Percentiles rank a stretch among this genome's conserved stretches.
Conservation (phyloP, 345 rosid species). For the Moricandia moricandioides region DNA sequence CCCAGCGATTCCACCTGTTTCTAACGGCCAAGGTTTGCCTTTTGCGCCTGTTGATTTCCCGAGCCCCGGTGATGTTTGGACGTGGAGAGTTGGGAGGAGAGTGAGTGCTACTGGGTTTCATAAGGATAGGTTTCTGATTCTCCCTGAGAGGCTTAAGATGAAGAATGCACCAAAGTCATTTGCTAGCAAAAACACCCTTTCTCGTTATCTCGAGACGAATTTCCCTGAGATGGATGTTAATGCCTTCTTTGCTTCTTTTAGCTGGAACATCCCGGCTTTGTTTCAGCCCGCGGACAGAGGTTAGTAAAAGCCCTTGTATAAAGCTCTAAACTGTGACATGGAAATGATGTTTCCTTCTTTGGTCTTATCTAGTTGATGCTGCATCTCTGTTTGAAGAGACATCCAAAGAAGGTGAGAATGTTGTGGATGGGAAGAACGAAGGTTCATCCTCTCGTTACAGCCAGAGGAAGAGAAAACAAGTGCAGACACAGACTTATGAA, state of each 20-base stretch:
- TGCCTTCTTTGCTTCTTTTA: slow-evolving; percentile 67
- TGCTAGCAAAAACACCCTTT: slow-evolving; percentile 53
- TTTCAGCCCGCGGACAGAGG: slow-evolving; percentile 37
- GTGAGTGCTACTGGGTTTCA: slow-evolving; percentile 44
- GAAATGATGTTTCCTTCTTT: not conserved
- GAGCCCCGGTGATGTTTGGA: slow-evolving; percentile 76
- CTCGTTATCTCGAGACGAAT: slow-evolving; percentile 42
- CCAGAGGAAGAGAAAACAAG: slow-evolving; percentile 42
- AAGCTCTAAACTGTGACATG: not conserved
- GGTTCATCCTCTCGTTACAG: slow-evolving; percentile 24
- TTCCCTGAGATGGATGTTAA: slow-evolving; percentile 56
- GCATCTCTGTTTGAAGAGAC: slow-evolving; percentile 26
- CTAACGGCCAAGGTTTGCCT: slow-evolving; percentile 73
- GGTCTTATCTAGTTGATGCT: slow-evolving; percentile 29
- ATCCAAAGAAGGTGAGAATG: slow-evolving; percentile 30
- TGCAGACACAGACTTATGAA: slow-evolving; percentile 24
- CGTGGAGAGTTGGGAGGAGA: slow-evolving; percentile 87
- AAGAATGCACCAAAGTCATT: slow-evolving; percentile 33
- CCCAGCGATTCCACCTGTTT: slow-evolving; percentile 44
- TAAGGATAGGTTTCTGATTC: slow-evolving; percentile 55
- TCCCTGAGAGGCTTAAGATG: slow-evolving; percentile 48
- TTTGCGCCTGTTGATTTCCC: slow-evolving; percentile 84
- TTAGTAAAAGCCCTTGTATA: not conserved
- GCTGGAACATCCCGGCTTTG: slow-evolving; percentile 70
- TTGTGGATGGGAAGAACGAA: slow-evolving; percentile 7